These are phyloP conservation scores for Silene latifolia DNA, from an alignment of 148 eudicot species.

Conservation along the genomic window DNA sequence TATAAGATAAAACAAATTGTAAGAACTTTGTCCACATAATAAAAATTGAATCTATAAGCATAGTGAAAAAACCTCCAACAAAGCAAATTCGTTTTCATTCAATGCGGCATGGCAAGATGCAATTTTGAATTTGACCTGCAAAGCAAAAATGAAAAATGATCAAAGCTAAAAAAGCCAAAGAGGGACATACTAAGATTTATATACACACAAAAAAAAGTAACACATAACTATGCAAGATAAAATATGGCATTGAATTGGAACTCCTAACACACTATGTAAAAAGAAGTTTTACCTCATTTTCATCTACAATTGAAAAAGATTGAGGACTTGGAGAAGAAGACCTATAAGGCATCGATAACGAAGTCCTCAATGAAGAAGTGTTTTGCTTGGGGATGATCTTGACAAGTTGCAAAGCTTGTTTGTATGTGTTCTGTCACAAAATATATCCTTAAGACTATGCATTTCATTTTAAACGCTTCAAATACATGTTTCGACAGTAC, in stretches of 20 bases:
- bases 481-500: background rate
- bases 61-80: conserved; percentile 56
- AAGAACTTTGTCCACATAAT: background rate
- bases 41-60: conserved; percentile 1
- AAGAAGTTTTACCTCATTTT: conserved; percentile 63
- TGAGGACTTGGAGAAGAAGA: conserved; percentile 74
- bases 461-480: conserved; percentile 4
- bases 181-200: background rate
- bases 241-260: background rate
- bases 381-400: conserved; percentile 72
- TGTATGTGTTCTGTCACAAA: conserved; percentile 60
- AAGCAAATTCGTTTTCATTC: conserved; percentile 75
- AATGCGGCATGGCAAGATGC: conserved; percentile 70
- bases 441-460: conserved; percentile 4
- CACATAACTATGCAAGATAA: background rate
- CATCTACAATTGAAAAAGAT: conserved; percentile 57
- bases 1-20: conserved; percentile 27
- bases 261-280: background rate
- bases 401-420: conserved; percentile 80
- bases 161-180: background rate
- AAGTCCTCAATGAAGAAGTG: conserved; percentile 50
- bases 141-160: background rate
- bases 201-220: background rate
- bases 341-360: conserved; percentile 64
- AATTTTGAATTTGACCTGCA: conserved; percentile 84